Percentiles rank a stretch among this genome's conserved stretches.
These are phyloP conservation scores for Trichoderma virens DNA, from an alignment of 495 filamentous ascomycete species.

Conservation along the genomic window DNA sequence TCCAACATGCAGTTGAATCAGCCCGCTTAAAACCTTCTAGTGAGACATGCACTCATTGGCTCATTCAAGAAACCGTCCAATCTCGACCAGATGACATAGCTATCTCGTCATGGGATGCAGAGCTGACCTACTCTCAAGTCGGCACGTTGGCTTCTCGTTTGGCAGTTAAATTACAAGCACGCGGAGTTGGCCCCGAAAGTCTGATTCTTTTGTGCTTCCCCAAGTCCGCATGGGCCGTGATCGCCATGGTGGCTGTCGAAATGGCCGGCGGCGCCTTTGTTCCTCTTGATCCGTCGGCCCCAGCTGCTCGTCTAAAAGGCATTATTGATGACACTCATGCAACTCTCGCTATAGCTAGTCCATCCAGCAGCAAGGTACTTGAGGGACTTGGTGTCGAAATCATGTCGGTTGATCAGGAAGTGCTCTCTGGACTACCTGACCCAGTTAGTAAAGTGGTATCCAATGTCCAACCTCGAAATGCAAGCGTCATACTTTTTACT, in stretches of 20 bases:
- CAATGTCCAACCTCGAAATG: conserved; percentile 11
- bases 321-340: conserved; percentile 1
- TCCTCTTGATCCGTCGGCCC: neutral
- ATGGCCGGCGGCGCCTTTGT: conserved; percentile 8
- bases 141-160: conserved; percentile 30
- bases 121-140: conserved; percentile 40
- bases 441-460: neutral
- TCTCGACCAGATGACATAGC: conserved; percentile 17
- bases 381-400: neutral
- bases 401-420: neutral
- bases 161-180: conserved; percentile 24
- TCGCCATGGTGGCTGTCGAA: neutral
- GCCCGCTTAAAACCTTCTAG: conserved; percentile 9
- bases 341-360: conserved; percentile 31
- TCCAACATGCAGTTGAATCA: conserved; percentile 16
- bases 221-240: neutral
- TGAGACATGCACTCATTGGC: conserved; percentile 8
- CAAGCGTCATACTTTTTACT: conserved; percentile 49
- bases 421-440: neutral
- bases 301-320: neutral
- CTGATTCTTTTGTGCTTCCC: neutral
- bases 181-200: conserved; percentile 4
- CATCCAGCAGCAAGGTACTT: conserved; percentile 11
- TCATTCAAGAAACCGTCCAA: neutral
- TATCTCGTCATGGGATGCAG: conserved; percentile 43